Evolutionary conservation across 176 grass and related monocot genomes (phyloP).

Genomic region (Dactylis glomerata): DNA sequence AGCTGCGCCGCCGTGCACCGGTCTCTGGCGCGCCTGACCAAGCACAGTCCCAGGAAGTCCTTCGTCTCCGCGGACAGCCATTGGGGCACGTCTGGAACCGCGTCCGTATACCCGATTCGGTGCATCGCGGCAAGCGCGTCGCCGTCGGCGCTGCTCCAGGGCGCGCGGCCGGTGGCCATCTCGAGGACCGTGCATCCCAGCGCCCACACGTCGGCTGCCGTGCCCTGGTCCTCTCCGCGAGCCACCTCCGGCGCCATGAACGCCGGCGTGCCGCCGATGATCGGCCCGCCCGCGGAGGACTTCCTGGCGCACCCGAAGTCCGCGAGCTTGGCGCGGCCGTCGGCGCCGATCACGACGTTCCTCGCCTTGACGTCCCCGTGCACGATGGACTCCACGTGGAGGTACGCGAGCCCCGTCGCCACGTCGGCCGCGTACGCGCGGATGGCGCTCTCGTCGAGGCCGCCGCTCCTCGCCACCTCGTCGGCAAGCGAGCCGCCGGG

Average conservation of each 20-base stretch:
- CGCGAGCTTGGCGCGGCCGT: constrained; percentile 33
- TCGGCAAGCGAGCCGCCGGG: constrained; percentile 57
- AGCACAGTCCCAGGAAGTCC: background rate
- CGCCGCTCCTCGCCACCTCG: constrained; percentile 17
- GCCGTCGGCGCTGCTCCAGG: constrained; percentile 28
- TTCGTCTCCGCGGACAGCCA: constrained; percentile 59
- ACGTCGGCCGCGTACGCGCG: constrained; percentile 33
- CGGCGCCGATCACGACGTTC: no score
- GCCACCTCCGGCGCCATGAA: constrained; percentile 94
- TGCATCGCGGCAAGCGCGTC: constrained; percentile 48
- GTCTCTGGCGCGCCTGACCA: background rate
- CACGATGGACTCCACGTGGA: constrained; percentile 21
- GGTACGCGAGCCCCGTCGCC: constrained; percentile 46
- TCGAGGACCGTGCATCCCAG: constrained; percentile 58
- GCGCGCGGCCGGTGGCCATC: constrained; percentile 60
- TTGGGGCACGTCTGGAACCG: constrained; percentile 29
- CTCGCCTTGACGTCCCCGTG: no score
- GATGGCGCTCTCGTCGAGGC: constrained; percentile 33
- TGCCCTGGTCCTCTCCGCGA: constrained; percentile 62
- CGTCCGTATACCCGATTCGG: constrained; percentile 53
- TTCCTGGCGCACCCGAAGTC: constrained; percentile 65
- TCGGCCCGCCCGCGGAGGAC: background rate
- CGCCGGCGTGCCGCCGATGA: constrained; percentile 60
- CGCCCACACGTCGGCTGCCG: constrained; percentile 66
- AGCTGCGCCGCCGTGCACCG: constrained; percentile 56